Evolutionary conservation across 345 rosid species (phyloP).

Genomic region (Mallotus nudiflorus): DNA sequence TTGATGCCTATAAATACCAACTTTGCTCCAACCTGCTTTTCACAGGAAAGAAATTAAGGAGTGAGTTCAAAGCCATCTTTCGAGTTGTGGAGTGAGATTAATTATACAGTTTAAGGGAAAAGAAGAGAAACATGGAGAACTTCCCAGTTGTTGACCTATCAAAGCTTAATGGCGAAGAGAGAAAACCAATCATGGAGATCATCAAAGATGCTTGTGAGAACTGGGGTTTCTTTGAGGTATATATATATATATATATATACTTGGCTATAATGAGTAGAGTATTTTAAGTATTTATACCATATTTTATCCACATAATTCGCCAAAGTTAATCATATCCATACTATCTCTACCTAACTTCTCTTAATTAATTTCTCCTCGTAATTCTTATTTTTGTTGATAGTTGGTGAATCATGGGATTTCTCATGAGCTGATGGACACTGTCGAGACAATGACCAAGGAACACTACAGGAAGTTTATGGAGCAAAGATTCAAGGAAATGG

Average conservation of each 20-base stretch:
- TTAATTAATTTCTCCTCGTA: background rate
- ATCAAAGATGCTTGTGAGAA: conserved; percentile 94
- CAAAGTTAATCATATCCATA: too few species aligned
- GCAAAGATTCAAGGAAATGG: conserved; percentile 74
- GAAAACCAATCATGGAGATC: conserved; percentile 53
- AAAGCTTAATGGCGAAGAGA: conserved; percentile 62
- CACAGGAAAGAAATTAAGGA: conserved; percentile 16
- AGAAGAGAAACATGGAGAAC: conserved; percentile 66
- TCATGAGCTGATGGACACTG: conserved; percentile 60
- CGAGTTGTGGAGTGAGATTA: too few species aligned
- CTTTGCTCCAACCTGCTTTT: conserved; percentile 12
- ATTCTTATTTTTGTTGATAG: conserved; percentile 37
- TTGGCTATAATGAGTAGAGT: too few species aligned
- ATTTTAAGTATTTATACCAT: too few species aligned
- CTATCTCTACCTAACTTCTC: too few species aligned
- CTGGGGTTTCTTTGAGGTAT: conserved; percentile 99
- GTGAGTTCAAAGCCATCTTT: conserved; percentile 9
- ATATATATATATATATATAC: conserved; percentile 31
- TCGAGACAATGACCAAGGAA: conserved; percentile 71
- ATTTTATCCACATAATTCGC: too few species aligned
- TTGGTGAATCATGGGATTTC: conserved; percentile 79
- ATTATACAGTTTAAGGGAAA: too few species aligned
- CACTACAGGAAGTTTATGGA: conserved; percentile 87
- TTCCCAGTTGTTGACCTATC: conserved; percentile 71
- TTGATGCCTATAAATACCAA: conserved; percentile 54